A percentile compares a stretch with the other conserved stretches of the same genome.
phyloP scores from a whole-genome alignment of 2,329 filamentous ascomycete species.

The Nemania sp. region DNA sequence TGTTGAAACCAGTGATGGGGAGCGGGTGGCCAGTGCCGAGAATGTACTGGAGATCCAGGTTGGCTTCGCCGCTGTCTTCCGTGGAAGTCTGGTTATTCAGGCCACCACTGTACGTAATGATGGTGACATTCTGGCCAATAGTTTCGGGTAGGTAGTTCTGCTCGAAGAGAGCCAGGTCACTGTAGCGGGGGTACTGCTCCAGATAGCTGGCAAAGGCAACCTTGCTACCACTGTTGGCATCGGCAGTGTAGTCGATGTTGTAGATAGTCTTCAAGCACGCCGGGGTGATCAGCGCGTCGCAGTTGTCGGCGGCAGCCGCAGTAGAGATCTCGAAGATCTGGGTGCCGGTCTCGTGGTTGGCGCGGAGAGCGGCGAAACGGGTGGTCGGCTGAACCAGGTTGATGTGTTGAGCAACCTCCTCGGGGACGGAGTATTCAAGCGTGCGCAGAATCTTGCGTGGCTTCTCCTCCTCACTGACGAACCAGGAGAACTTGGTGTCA shows the following conservation, averaged over 20 bases:
- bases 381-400: constrained; percentile 43
- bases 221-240: constrained; percentile 41
- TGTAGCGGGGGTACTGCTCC: constrained; percentile 41
- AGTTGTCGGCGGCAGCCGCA: constrained; percentile 27
- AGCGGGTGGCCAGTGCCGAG: constrained; percentile 38
- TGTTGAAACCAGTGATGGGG: constrained; percentile 40
- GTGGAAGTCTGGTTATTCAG: constrained; percentile 35
- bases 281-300: constrained; percentile 39
- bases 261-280: constrained; percentile 38
- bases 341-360: constrained; percentile 37
- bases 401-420: constrained; percentile 36
- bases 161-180: constrained; percentile 36
- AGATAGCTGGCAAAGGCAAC: constrained; percentile 41
- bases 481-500: constrained; percentile 42
- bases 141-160: constrained; percentile 35
- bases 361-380: constrained; percentile 37
- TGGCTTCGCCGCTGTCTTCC: constrained; percentile 40
- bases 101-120: constrained; percentile 37
- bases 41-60: constrained; percentile 42
- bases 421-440: constrained; percentile 41
- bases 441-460: constrained; percentile 40
- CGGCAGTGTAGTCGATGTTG: constrained; percentile 38
- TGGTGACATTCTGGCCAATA: constrained; percentile 38
- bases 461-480: constrained; percentile 37
- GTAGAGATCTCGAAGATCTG: constrained; percentile 24